Base-by-base conservation (phyloP, 768 basidiomycete species). In the Leccinum imitatum region DNA sequence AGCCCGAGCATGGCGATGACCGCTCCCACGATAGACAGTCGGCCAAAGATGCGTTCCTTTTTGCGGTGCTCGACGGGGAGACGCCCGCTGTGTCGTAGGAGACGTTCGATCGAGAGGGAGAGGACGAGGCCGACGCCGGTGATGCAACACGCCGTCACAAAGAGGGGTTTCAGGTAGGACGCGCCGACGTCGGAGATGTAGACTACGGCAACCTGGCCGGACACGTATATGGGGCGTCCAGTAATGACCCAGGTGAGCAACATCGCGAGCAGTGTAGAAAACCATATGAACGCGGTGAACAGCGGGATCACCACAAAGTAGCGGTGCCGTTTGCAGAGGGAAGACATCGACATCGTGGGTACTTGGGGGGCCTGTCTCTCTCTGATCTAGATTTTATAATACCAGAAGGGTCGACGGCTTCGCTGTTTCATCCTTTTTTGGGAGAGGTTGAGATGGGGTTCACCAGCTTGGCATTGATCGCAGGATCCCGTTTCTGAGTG, bases 121-220 rank as follows among this genome's bases (percentile, higher is more conserved):
- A 86, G 73, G 65, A 88, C 74, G 71, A 92, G 89, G 0, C 79
- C 76, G 3, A 82, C 72, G 7, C 81, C 85, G 2, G 90, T 90
- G 59, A 90, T 80, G 41, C 77, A 75, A 64, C 85, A 87, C 7
- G 85, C 86, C 15, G 80, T 76, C 53, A 92, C 76, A 66, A 93
- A 93, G 39, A 92, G 79, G 3, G 91, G 90, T 69, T 92, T 91
- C 48, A 92, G 75, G 54, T 80, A 77, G 63, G 80, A 81, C 19
- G 91, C 90, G n/a, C 87, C 90, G 37, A 91, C 73, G 66, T 92
- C 89, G 46, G 88, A 90, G 52, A 92, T 90, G 71, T 87, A 90
- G n/a, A 85, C 83, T 54, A 90, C 83, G 1, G 72, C 71, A 21
- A 81, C 80, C 39, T 84, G 79, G 69, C 81, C 78, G 14, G 86